phyloP scores from a whole-genome alignment of 2,329 filamentous ascomycete genomes.

The Arthroderma sp. region DNA sequence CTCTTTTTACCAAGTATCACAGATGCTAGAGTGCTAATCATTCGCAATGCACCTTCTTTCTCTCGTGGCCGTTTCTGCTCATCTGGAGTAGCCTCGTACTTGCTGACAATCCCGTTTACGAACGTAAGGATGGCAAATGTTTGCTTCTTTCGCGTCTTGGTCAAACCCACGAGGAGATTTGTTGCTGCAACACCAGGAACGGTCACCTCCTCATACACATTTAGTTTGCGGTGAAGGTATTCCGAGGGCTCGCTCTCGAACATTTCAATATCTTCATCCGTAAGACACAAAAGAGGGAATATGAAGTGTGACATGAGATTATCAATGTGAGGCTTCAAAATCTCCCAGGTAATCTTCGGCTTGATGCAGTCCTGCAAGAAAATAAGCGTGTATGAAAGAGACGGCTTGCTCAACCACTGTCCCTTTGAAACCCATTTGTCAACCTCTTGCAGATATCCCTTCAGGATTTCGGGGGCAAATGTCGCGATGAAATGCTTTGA shows the following conservation, averaged over 20 bases:
- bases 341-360: conserved; percentile 91
- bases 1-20: conserved; percentile 97
- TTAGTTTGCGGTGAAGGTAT: conserved; percentile 92
- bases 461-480: conserved; percentile 90
- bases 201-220: conserved; percentile 94
- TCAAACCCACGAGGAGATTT: conserved; percentile 89
- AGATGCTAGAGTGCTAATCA: conserved; percentile 89
- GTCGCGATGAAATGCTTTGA: conserved; percentile 82
- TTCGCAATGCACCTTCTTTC: conserved; percentile 90
- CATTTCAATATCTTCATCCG: conserved; percentile 80
- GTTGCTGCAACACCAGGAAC: conserved; percentile 90
- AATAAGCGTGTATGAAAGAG: conserved; percentile 81
- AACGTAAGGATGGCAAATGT: conserved; percentile 91
- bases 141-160: conserved; percentile 88
- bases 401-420: conserved; percentile 86
- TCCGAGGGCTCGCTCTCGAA: conserved; percentile 92
- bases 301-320: conserved; percentile 88
- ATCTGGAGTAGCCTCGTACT: conserved; percentile 72
- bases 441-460: conserved; percentile 85
- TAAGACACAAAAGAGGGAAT: conserved; percentile 88
- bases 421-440: conserved; percentile 96
- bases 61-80: conserved; percentile 86
- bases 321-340: conserved; percentile 84
- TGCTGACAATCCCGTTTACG: conserved; percentile 86
- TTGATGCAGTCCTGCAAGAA: conserved; percentile 96